These are phyloP conservation scores for Ophiocytium majus DNA, from an alignment of 352 stramenopile species.

Conservation along the genomic window DNA sequence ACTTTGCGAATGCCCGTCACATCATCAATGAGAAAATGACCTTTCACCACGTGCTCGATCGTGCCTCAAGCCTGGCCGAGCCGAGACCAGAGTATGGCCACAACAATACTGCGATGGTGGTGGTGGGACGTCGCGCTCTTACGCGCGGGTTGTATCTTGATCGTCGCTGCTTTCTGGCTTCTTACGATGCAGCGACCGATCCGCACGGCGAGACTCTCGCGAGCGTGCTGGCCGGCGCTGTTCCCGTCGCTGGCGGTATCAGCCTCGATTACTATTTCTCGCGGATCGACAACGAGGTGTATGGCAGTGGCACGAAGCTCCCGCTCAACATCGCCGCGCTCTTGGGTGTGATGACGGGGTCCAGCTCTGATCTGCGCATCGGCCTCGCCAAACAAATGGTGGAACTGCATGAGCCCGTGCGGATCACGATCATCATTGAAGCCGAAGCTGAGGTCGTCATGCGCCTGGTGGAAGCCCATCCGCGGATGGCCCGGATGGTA, in stretches of 20 bases:
- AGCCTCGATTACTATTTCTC: constrained; percentile 10
- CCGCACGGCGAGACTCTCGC: not conserved
- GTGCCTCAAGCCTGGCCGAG: not conserved
- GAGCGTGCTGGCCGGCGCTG: not conserved
- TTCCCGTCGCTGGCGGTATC: not conserved
- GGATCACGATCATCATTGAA: not conserved
- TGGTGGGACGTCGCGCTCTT: not conserved
- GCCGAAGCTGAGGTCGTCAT: not conserved
- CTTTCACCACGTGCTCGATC: not conserved
- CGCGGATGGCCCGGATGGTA: not conserved
- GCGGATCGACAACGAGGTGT: not conserved
- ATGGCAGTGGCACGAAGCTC: not conserved
- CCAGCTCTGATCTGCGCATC: not conserved
- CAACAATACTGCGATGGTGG: not conserved
- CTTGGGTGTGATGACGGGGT: not conserved
- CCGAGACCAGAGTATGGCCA: constrained; percentile 7
- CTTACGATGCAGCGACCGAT: not conserved
- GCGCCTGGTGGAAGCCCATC: not conserved
- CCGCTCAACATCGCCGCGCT: not conserved
- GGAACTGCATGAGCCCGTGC: not conserved
- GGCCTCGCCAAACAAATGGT: not conserved
- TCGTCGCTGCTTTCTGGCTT: not conserved
- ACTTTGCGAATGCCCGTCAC: not conserved
- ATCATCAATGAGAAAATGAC: no score
- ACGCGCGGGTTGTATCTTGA: not conserved